phyloP scores from a whole-genome alignment of 352 stramenopile species.

The Globisporangium uncinulatum region DNA sequence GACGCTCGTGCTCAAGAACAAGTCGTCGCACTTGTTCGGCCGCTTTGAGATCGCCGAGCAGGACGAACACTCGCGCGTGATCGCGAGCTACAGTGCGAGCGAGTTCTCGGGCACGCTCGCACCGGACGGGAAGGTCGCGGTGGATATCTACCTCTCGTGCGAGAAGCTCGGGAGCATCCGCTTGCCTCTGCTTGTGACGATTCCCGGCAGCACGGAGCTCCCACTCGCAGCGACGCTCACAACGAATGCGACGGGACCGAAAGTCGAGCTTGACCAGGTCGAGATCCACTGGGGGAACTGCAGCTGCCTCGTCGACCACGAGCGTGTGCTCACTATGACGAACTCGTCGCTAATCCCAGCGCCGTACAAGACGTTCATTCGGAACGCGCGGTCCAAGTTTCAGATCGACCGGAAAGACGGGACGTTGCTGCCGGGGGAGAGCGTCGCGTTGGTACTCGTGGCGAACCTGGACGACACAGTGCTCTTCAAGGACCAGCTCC shows the following conservation, averaged over 20 bases:
- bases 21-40: conserved; percentile 61
- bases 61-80: conserved; percentile 78
- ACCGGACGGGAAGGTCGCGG: conserved; percentile 42
- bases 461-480: conserved; percentile 93
- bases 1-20: conserved; percentile 86
- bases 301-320: conserved; percentile 83
- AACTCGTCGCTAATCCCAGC: conserved; percentile 91
- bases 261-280: conserved; percentile 72
- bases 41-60: conserved; percentile 90
- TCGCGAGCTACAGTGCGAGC: conserved; percentile 76
- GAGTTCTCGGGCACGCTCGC: conserved; percentile 57
- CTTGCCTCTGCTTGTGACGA: conserved; percentile 81
- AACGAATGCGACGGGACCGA: conserved; percentile 79
- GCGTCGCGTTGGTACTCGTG: conserved; percentile 63
- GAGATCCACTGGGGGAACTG: conserved; percentile 90
- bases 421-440: conserved; percentile 74
- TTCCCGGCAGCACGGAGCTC: conserved; percentile 84
- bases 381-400: conserved; percentile 90
- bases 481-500: conserved; percentile 90
- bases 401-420: conserved; percentile 87
- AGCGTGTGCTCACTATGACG: conserved; percentile 65
- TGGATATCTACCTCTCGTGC: conserved; percentile 84
- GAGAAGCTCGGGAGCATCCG: conserved; percentile 90
- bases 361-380: conserved; percentile 91
- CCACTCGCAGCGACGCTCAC: conserved; percentile 86